Percentiles rank a stretch among this genome's conserved stretches.
phyloP scores from a whole-genome alignment of 225 moss, liverwort and hornwort genomes.

The Neckera pumila region DNA sequence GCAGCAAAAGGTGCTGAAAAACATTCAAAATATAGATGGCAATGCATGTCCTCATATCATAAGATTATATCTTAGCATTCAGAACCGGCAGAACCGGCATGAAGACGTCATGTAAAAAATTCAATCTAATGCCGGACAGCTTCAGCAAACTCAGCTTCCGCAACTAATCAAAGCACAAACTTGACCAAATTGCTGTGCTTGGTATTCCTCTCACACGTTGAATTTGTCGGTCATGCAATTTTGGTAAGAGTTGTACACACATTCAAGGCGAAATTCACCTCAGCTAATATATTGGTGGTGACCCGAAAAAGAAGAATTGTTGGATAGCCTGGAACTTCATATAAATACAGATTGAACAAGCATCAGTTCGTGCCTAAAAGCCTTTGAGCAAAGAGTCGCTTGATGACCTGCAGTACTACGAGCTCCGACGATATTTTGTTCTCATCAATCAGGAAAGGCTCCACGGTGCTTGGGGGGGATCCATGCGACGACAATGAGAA shows the following conservation, averaged over 20 bases:
- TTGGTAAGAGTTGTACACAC: not conserved
- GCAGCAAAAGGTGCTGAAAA: not conserved
- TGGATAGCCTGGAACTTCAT: constrained; percentile 4
- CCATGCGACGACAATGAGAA: constrained; percentile 78
- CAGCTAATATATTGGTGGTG: not conserved
- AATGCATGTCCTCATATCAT: not conserved
- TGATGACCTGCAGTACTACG: constrained; percentile 77
- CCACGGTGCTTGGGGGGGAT: constrained; percentile 78
- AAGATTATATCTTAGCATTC: not conserved
- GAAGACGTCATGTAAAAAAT: not conserved
- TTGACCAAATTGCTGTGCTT: not conserved
- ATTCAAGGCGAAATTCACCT: not conserved
- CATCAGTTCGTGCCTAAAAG: constrained; percentile 75
- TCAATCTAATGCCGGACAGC: not conserved
- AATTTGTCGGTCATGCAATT: not conserved
- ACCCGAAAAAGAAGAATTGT: constrained; percentile 1
- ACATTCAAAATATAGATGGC: not conserved
- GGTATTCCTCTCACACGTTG: not conserved
- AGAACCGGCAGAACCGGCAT: not conserved
- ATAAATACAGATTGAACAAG: constrained; percentile 10
- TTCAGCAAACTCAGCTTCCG: not conserved
- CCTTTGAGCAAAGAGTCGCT: constrained; percentile 82
- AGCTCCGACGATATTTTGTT: constrained; percentile 62
- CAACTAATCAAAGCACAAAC: not conserved
- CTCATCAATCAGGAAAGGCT: constrained; percentile 91